phyloP scores from a whole-genome alignment of 2,329 filamentous ascomycete genomes.

The Pleomassaria siparia region DNA sequence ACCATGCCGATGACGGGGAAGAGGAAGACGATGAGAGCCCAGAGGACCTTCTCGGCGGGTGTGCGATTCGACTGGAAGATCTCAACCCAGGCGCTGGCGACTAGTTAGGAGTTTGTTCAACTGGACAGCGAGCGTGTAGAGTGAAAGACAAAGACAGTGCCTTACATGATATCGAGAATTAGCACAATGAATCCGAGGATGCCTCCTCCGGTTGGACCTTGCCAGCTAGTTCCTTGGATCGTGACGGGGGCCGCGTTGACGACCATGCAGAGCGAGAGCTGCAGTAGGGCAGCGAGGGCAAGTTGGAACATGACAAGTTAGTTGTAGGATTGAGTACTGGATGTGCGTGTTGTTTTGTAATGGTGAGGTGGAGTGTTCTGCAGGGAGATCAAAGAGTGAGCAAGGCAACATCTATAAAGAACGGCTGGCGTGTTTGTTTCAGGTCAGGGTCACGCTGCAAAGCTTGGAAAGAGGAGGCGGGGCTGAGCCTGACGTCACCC shows the following conservation, averaged over 20 bases:
- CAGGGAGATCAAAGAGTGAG: neutral
- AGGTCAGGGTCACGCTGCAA: neutral
- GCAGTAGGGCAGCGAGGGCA: conserved; percentile 50
- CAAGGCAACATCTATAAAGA: neutral
- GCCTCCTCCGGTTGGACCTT: conserved; percentile 64
- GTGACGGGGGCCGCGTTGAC: conserved; percentile 52
- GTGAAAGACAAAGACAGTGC: neutral
- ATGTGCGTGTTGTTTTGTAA: too few species aligned
- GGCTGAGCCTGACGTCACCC: conserved; percentile 1
- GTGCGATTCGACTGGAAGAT: conserved; percentile 65
- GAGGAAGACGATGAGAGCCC: conserved; percentile 65
- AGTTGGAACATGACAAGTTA: conserved; percentile 32
- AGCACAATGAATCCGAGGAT: conserved; percentile 64
- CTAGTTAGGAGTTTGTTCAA: conserved; percentile 14
- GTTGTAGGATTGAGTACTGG: neutral
- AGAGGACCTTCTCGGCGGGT: conserved; percentile 59
- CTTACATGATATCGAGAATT: conserved; percentile 65
- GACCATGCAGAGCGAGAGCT: conserved; percentile 55
- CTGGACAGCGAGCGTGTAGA: too few species aligned
- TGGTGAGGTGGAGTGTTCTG: neutral
- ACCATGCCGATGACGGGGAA: conserved; percentile 64
- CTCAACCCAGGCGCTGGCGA: conserved; percentile 61
- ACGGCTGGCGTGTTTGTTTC: neutral
- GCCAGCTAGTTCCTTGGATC: conserved; percentile 54
- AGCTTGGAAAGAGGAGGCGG: neutral